Base-by-base conservation (phyloP, 2,329 filamentous ascomycete species). In the Mycosphaerelloides madeirae region DNA sequence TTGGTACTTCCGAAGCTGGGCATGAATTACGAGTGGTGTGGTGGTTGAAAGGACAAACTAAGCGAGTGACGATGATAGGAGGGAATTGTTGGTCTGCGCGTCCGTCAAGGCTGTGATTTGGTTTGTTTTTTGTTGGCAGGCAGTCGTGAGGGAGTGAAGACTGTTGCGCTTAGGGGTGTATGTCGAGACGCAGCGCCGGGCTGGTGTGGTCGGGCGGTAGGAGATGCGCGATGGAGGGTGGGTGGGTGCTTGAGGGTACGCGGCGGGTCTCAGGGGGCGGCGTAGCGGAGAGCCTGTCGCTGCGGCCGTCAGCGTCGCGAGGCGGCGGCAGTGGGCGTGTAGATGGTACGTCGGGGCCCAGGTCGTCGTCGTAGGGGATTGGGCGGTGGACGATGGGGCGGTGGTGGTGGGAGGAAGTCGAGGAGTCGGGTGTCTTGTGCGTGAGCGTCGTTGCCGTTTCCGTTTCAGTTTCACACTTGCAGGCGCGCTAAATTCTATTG, bases 1-100 rank as follows among this genome's bases (percentile, higher is more conserved):
- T 44, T 25, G 36, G 39, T 52, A 48, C 54, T 55, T 11, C 50
- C 53, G 42, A 56, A 56, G 41, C 52, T 51, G 44, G 57, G 57
- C 58, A 61, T 61, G 51, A 43, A 53, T 47, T 44, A 44, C 16
- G 15, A 18, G 22, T 35, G 39, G 18, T 28, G 44, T 35, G 43
- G 19, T 31, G 34, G 41, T 29, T 29, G 15, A 43, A 46, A 15
- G 35, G 28, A 29, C 36, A 37, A 40, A 36, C 25, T 48, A 42
- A 57, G 45, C 54, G 52, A 55, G 50, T 43, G 52, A 49, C 45
- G 37, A 43, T 42, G 47, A 42, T 16, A 37, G 14, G 38, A 35
- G 35, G 38, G 22, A 6, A 25, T 25, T 25, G 6, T 5, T 9
- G 22, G 22, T 5, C 9, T 25, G 22, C 22, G 22, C 22, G 22